phyloP scores from a whole-genome alignment of 208 protist genomes.

The Leishmania arabica region DNA sequence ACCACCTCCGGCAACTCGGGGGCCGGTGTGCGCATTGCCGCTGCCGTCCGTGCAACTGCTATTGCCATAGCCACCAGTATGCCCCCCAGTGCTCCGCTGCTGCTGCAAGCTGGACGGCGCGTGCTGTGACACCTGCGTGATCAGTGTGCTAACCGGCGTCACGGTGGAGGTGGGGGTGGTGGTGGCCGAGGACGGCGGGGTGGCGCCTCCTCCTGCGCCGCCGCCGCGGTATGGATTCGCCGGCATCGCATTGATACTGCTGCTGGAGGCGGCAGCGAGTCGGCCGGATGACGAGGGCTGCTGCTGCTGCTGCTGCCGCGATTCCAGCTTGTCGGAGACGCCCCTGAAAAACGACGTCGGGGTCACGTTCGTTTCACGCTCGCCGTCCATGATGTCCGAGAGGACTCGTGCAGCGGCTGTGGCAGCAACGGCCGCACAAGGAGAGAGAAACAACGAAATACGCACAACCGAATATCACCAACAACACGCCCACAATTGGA shows the following conservation, averaged over 20 bases:
- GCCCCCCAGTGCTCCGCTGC: slow-evolving; percentile 6
- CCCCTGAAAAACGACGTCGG: slow-evolving; percentile 57
- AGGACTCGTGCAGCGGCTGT: background rate
- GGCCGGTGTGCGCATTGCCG: slow-evolving; percentile 1
- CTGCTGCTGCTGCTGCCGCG: slow-evolving; percentile 16
- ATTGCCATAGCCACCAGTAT: slow-evolving; percentile 11
- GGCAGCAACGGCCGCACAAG: background rate
- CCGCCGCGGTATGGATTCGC: background rate
- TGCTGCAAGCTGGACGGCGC: slow-evolving; percentile 1
- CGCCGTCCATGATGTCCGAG: slow-evolving; percentile 21
- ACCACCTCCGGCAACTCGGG: slow-evolving; percentile 6
- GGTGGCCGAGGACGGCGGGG: slow-evolving; percentile 14
- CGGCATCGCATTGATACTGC: slow-evolving; percentile 2
- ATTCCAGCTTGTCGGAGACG: slow-evolving; percentile 52
- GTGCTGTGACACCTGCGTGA: slow-evolving; percentile 26
- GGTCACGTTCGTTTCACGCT: slow-evolving; percentile 30
- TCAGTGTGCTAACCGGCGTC: slow-evolving; percentile 11
- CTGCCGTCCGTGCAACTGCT: slow-evolving; percentile 8
- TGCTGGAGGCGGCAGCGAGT: background rate
- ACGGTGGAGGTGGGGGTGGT: slow-evolving; percentile 2
- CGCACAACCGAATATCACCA: background rate
- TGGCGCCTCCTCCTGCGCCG: slow-evolving; percentile 2
- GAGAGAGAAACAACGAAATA: background rate
- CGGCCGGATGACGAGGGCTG: background rate
- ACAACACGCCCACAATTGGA: background rate